Evolutionary conservation across 768 basidiomycete species (phyloP).

Genomic region (Phanerodontia chrysosporium): DNA sequence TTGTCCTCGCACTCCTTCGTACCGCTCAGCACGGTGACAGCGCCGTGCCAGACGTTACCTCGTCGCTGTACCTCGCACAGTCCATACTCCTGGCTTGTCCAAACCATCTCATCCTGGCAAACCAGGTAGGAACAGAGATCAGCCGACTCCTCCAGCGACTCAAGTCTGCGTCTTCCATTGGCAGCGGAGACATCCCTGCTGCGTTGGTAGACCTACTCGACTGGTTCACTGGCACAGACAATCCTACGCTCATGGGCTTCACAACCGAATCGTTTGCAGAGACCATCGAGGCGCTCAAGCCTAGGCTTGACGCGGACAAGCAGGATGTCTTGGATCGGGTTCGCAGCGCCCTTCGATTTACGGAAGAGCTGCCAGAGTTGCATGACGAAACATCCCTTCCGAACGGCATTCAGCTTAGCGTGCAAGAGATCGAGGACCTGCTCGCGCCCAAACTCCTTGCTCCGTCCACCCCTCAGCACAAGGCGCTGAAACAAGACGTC

Average conservation of each 20-base stretch:
- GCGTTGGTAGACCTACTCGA: conserved; percentile 2
- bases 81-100: conserved; percentile 4
- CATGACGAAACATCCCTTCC: conserved; percentile 31
- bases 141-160: neutral
- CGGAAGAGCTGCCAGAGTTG: neutral
- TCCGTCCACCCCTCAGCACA: conserved; percentile 54
- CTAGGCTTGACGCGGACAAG: neutral
- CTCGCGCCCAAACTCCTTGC: conserved; percentile 32
- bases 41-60: conserved; percentile 1
- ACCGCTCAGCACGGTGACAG: neutral
- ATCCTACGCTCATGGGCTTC: conserved; percentile 4
- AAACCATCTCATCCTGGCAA: neutral
- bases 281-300: neutral
- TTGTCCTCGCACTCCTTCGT: conserved; percentile 27
- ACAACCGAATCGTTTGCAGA: neutral
- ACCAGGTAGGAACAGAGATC: conserved; percentile 4
- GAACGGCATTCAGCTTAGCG: conserved; percentile 34
- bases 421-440: conserved; percentile 40
- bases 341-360: neutral
- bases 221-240: conserved; percentile 4
- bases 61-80: conserved; percentile 10
- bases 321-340: neutral
- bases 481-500: conserved; percentile 47
- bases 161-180: neutral
- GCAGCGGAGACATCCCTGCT: neutral